A percentile compares a stretch with the other conserved stretches of the same genome.
These are phyloP conservation scores for Coemansia sp. DNA, from an alignment of 192 early-diverging fungal genomes.

Conservation along the genomic window DNA sequence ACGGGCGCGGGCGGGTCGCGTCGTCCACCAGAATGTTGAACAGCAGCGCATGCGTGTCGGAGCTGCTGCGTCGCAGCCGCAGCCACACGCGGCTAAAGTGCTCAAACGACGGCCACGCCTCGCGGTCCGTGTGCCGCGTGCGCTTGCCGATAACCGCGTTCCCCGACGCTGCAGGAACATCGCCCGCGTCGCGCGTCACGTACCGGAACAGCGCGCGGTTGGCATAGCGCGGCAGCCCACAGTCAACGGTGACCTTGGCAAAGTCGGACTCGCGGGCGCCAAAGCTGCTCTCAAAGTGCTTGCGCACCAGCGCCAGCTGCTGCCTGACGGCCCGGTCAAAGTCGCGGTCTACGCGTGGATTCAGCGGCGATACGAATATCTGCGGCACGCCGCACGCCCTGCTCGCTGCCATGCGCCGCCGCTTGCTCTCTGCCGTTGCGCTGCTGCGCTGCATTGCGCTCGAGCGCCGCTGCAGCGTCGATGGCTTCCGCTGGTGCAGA, in stretches of 20 bases:
- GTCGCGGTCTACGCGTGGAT: conserved; percentile 24
- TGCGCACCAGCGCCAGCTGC: conserved; percentile 32
- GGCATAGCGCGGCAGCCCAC: conserved; percentile 65
- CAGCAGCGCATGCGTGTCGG: conserved; percentile 53
- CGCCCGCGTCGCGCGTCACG: conserved; percentile 20
- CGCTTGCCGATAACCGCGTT: conserved; percentile 39
- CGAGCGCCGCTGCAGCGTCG: conserved; percentile 13
- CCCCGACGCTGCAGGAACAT: conserved; percentile 9
- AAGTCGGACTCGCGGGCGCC: conserved; percentile 53
- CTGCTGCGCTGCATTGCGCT: conserved; percentile 11
- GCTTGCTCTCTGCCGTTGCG: conserved; percentile 19
- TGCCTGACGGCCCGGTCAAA: conserved; percentile 18
- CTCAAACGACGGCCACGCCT: conserved; percentile 18
- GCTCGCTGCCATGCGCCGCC: conserved; percentile 11
- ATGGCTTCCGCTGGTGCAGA: conserved; percentile 1
- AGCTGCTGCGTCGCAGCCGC: conserved; percentile 38
- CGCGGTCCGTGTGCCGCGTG: conserved; percentile 39
- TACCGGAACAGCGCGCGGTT: conserved; percentile 64
- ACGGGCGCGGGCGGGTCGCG: conserved; percentile 26
- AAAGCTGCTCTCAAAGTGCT: conserved; percentile 49
- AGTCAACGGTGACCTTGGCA: conserved; percentile 53
- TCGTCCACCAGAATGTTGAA: conserved; percentile 60
- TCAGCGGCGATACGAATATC: conserved; percentile 34
- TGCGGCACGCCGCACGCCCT: conserved; percentile 23
- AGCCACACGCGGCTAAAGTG: conserved; percentile 46